Base-by-base conservation (phyloP, 2,329 filamentous ascomycete genomes). In the Fusarium sp. region DNA sequence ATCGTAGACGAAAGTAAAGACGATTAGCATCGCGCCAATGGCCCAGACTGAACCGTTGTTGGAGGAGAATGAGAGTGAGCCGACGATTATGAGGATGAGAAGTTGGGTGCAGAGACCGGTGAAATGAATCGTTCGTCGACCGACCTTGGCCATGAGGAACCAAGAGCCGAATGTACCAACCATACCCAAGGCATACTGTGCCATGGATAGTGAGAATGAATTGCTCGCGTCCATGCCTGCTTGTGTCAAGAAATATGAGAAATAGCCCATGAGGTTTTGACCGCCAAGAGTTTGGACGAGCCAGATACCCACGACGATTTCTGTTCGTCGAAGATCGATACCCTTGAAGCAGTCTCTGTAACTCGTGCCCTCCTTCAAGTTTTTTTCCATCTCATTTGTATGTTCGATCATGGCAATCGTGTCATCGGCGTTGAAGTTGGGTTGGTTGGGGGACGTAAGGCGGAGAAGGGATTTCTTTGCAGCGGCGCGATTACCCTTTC, bases 1-100 rank as follows among this genome's bases (percentile, higher is more conserved):
- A 77, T 86, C 85, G 75, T 88, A 89, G 4, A 84, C 78, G 55
- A 87, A 84, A 0, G 84, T 86, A 69, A 84, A 87, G 41, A 86
- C 74, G 43, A 88, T 80, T 6, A 88, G 78, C 72, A 88, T 75
- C 65, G 80, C 71, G 30, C 82, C 81, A 45, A 86, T 75, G 65
- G 84, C 79, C 78, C 82, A 84, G 16, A 83, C 73, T 1, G 79
- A 78, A 3, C 68, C 68, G 46, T 79, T 80, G 12, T 72, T 55
- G 2, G 68, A 65, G 18, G 79, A 75, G 59, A 82, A 82, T 3
- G 80, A 80, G 0, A 83, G 72, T 4, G 74, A 79, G 12, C 82
- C 80, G 42, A 84, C 79, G 20, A 82, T 78, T 54, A 83, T 66
- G 21, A 84, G 78, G 21, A 84, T 74, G 6, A 78, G 14, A 49